These are phyloP conservation scores for Aspergillus hiratsukae DNA, from an alignment of 2,329 filamentous ascomycete species.

Conservation along the genomic window DNA sequence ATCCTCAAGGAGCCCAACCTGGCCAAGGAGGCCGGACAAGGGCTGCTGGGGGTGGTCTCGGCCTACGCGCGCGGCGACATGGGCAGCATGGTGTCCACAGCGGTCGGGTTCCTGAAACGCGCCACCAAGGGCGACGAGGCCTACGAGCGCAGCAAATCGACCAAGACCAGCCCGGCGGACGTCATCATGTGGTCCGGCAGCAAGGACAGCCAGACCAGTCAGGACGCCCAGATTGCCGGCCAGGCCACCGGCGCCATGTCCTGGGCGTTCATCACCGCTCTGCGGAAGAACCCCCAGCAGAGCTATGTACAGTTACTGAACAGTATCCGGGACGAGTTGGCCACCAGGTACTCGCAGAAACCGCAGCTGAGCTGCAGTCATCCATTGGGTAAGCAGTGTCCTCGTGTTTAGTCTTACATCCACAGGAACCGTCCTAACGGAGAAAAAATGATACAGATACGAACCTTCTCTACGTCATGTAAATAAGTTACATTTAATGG, in stretches of 20 bases:
- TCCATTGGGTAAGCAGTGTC: slow-evolving; percentile 69
- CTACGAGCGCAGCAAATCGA: slow-evolving; percentile 74
- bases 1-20: slow-evolving; percentile 66
- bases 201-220: slow-evolving; percentile 92
- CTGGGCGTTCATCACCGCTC: slow-evolving; percentile 86
- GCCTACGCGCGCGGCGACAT: slow-evolving; percentile 82
- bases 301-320: slow-evolving; percentile 95
- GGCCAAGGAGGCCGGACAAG: slow-evolving; percentile 63
- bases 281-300: slow-evolving; percentile 91
- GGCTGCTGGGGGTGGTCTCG: slow-evolving; percentile 62
- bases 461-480: slow-evolving; percentile 65
- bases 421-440: slow-evolving; percentile 11
- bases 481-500: slow-evolving; percentile 17
- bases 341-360: slow-evolving; percentile 86
- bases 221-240: slow-evolving; percentile 81
- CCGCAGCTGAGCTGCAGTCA: slow-evolving; percentile 95
- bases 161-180: slow-evolving; percentile 90
- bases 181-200: slow-evolving; percentile 98
- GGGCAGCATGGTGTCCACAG: slow-evolving; percentile 69
- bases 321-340: slow-evolving; percentile 85
- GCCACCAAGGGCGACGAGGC: slow-evolving; percentile 74
- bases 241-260: slow-evolving; percentile 98
- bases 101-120: slow-evolving; percentile 85
- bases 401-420: slow-evolving; percentile 1
- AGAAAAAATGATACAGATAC: slow-evolving; percentile 47